Base-by-base conservation (phyloP, 2,329 filamentous ascomycete species). In the Alternaria incomplexa region DNA sequence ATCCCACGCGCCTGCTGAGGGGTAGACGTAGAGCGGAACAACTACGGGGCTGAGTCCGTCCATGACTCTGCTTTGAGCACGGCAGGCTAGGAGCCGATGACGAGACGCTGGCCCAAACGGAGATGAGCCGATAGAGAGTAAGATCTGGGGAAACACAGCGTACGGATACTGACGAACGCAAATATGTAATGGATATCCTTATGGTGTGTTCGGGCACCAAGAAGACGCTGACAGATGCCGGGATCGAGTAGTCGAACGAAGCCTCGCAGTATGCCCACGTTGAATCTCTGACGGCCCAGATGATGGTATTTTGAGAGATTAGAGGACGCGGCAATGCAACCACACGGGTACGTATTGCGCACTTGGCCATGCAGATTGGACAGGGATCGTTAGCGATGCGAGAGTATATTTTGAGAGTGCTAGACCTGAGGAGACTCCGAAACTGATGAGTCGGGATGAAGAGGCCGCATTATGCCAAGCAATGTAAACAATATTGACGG, bases 11-110 rank as follows among this genome's bases (percentile, higher is more conserved):
- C 79, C 82, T n/a, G 79, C 75, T 43, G 77, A 76, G 59, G 83
- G 83, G 72, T 85, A 85, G 45, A 85, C 76, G 71, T 85, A 85
- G 56, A 85, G 81, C 63, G 83, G 83, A 47, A 85, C 78, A 61
- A 85, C 76, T 13, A 85, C 79, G 51, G 79, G 81, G 44, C 60
- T 56, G 48, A 20, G 25, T 26, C 56, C 22, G 23, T 62, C 58
- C 66, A 73, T 72, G 47, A 57, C 61, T 43, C 59, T 59, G 53
- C 55, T 54, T 58, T 48, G 58, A 56, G 45, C 50, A 56, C 60
- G 56, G 62, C 58, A 55, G 57, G 36, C 47, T 45, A 26, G n/a
- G 44, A 45, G 47, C 65, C 47, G 58, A 58, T 58, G 45, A 44
- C 17, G 43, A 55, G 54, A 30, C 48, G 43, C 46, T 40, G 23